A percentile compares a stretch with the other conserved stretches of the same genome.
Evolutionary conservation across 1,284 basidiomycete genomes (phyloP).

Genomic region (Paramarasmius palmivorus): DNA sequence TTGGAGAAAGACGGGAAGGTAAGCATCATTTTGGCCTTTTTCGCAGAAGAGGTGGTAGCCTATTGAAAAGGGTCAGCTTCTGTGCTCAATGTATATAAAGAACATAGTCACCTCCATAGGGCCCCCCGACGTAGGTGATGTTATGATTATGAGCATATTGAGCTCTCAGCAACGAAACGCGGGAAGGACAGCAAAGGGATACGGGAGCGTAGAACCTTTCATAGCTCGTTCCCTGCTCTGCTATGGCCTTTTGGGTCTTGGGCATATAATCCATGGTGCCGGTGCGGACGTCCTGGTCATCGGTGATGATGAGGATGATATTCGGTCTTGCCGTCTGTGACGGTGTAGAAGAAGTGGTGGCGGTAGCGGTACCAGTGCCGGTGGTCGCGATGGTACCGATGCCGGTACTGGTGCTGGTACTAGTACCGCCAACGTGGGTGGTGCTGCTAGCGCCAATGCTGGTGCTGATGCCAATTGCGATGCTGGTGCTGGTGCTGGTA

Average conservation of each 20-base stretch:
- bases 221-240: constrained; percentile 6
- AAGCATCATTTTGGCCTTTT: constrained; percentile 5
- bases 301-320: constrained; percentile 9
- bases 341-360: no score
- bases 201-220: constrained; percentile 2
- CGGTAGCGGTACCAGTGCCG: no score
- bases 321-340: no score
- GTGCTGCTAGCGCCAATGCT: no score
- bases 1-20: constrained; percentile 4
- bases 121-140: constrained; percentile 1
- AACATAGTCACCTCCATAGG: constrained; percentile 2
- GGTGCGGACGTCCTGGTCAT: constrained; percentile 7
- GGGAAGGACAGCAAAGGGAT: constrained; percentile 8
- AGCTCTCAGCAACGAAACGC: constrained; percentile 4
- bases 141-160: constrained; percentile 9
- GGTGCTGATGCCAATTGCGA: no score
- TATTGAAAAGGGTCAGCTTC: background rate
- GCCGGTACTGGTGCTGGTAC: no score
- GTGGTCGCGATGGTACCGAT: no score
- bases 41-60: constrained; percentile 3
- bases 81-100: background rate
- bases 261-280: constrained; percentile 4
- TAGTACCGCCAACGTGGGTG: no score
- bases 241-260: background rate
- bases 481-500: no score